Base-by-base conservation (phyloP, 1,139 yeast species). In the Scheffersomyces illinoinensis region DNA sequence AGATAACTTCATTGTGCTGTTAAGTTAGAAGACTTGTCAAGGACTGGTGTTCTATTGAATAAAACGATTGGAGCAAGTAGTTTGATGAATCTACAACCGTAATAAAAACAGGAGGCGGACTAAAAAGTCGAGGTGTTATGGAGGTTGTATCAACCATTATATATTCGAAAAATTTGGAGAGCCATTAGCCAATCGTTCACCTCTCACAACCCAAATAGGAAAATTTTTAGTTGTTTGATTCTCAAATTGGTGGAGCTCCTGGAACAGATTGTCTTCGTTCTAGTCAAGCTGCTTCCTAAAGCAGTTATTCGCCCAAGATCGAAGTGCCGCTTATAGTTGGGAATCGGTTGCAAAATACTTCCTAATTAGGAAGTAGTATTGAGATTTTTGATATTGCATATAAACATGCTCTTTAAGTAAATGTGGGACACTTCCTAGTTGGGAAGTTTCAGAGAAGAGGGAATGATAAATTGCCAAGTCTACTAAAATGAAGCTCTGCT, bases 1-100 rank as follows among this genome's bases (percentile, higher is more conserved):
- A 53, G 76, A 63, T 54, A 73, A 67, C 68, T 74, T 77, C 82
- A 78, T 78, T 57, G 39, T 58, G 47, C 17, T 18, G 20, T 53
- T 19, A 17, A 20, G 26, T 10, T 21, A 24, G 23, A 26, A 12
- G 23, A 51, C 39, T 21, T 14, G 53, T 23, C 14, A 17, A n/a
- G 10, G 50, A 19, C 12, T 47, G n/a, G 51, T 19, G 21, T 20
- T 24, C 24, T 20, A 14, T 21, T 20, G 21, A 14, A 48, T 20
- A 8, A 48, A 48, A 48, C 51, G 51, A 48, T 48, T 50, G 53
- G n/a, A 26, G 17, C 51, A n/a, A 6, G 24, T 10, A 8, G 17
- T 20, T 48, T 48, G 17, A 21, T 48, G 26, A 48, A 48, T 48
- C 51, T 19, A 48, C 24, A 17, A 48, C 19, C 2, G 23, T 14